phyloP scores from a whole-genome alignment of 2,329 filamentous ascomycete species.

The Hymenoscyphus scutula region DNA sequence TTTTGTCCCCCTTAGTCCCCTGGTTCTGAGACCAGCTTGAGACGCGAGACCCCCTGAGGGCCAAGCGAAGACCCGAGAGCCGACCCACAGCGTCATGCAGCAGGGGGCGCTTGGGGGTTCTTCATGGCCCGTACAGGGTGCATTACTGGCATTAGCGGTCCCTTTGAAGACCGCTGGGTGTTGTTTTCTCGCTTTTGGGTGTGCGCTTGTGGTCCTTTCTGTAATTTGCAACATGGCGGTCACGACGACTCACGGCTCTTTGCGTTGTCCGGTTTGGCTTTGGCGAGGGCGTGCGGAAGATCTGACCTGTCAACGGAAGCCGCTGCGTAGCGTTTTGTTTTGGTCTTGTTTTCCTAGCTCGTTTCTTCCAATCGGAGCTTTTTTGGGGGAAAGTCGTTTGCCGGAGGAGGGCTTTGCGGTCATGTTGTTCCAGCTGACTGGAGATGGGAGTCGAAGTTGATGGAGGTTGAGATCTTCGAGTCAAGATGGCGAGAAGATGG shows the following conservation, averaged over 20 bases:
- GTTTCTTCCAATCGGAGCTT: conserved; percentile 2
- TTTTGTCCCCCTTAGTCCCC: conserved; percentile 12
- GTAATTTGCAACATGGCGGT: neutral
- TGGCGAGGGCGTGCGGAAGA: neutral
- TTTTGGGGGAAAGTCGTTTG: neutral
- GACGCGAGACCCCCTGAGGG: conserved; percentile 5
- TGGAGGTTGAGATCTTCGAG: neutral
- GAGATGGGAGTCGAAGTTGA: neutral
- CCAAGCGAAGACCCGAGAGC: conserved; percentile 6
- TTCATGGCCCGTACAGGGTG: too few species aligned
- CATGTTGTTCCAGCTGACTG: neutral
- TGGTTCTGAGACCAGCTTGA: conserved; percentile 4
- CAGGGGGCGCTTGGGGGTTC: too few species aligned
- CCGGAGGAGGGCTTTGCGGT: neutral
- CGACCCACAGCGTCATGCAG: conserved; percentile 6
- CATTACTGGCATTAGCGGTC: too few species aligned
- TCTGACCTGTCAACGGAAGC: neutral
- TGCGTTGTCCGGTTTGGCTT: neutral
- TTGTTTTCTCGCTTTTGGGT: too few species aligned
- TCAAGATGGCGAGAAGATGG: neutral
- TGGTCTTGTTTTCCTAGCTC: neutral
- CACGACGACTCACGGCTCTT: conserved; percentile 2
- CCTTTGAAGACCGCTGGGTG: too few species aligned
- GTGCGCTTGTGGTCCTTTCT: neutral
- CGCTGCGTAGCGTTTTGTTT: conserved; percentile 10